These are phyloP conservation scores for Salvia splendens DNA, from an alignment of 257 asterid genomes.

Conservation along the genomic window DNA sequence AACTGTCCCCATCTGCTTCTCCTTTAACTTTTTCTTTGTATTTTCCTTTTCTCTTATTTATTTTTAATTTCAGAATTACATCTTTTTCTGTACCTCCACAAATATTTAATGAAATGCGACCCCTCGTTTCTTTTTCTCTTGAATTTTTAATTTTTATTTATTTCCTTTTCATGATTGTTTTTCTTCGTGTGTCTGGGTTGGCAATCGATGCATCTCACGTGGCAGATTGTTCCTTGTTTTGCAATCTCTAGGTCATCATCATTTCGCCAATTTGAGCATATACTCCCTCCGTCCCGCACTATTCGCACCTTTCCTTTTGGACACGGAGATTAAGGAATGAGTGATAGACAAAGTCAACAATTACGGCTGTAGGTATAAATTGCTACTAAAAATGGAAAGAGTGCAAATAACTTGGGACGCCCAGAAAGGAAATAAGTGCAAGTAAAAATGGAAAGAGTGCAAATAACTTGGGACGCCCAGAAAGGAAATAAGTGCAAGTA, in stretches of 20 bases:
- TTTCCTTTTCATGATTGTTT: not conserved
- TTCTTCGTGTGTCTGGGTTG: conserved; percentile 17
- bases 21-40: conserved; percentile 34
- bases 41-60: not conserved
- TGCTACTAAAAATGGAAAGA: no score
- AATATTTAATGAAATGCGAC: not conserved
- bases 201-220: conserved; percentile 35
- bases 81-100: not conserved
- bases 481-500: no score
- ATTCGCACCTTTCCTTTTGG: no score
- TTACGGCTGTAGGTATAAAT: no score
- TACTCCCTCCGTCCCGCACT: no score
- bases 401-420: no score
- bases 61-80: conserved; percentile 8
- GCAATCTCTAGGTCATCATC: conserved; percentile 28
- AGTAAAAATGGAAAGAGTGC: no score
- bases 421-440: no score
- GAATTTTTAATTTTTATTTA: not conserved
- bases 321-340: no score
- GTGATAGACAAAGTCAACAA: no score
- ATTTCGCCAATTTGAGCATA: conserved; percentile 12
- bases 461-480: no score
- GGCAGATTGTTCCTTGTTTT: conserved; percentile 24
- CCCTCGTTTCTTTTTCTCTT: not conserved
- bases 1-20: conserved; percentile 39